Evolutionary conservation across 2,329 filamentous ascomycete species (phyloP), one percentile per base, ranked within the genome.

Genomic region (Colletotrichum lini): DNA sequence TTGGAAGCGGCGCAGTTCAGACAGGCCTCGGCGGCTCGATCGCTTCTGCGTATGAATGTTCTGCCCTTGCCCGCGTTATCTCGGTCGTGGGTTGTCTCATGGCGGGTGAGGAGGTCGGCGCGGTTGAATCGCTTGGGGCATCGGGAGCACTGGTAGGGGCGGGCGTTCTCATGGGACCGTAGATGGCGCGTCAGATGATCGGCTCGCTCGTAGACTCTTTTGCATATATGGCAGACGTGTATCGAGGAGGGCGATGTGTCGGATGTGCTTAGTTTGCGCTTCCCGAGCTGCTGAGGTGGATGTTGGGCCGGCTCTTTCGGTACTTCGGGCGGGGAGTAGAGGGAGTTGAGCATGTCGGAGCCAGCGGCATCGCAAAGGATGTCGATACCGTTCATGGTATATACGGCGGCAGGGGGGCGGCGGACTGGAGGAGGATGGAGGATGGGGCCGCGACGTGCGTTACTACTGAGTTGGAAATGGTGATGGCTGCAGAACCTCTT

Each of bases 301-400:
- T 45, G 65, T 57, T 67, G 44, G 65, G 65, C 64, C 54, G 64
- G 44, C 40, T 58, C 52, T 58, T 68, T 68, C 65, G 45, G 65
- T 16, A 57, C 42, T n/a, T 67, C 64, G 21, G 64, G 44, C 52
- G 64, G 64, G 42, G 64, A 50, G 38, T 64, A 69, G 45, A 68
- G 47, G 15, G 69, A 47, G 26, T 64, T 68, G 15, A 72, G 65
- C 69, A 72, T 68, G 47, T 72, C 69, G 45, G 69, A 63, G 65
- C 69, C 69, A 52, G 69, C 69, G 47, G 69, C 69, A 68, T 72
- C 65, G 65, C 65, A 68, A 44, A 72, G 59, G 45, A 72, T 62
- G 45, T 68, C 59, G 23, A 72, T 68, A 13, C 65, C 68, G 58
- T 71, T 72, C 69, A 72, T 68, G 45, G 21, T 72, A 54, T 21